phyloP scores from a whole-genome alignment of 805 yeast genomes.

The Blastobotrys attinorum region DNA sequence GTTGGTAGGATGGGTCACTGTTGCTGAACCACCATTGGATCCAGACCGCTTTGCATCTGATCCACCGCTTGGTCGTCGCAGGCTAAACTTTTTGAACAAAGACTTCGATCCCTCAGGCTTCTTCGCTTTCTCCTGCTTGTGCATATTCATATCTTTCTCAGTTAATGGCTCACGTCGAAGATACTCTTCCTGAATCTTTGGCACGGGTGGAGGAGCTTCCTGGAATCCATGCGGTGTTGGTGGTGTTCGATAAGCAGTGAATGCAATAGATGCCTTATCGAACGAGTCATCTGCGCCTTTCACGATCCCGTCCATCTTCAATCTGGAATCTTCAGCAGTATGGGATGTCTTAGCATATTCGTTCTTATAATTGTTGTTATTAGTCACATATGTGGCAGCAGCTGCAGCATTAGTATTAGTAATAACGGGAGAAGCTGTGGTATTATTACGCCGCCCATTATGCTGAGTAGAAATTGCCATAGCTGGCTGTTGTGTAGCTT shows the following conservation, averaged over 20 bases:
- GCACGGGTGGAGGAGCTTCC: background rate
- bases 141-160: background rate
- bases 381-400: too few relatives aligned
- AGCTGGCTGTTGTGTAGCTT: too few relatives aligned
- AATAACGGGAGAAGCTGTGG: too few relatives aligned
- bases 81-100: background rate
- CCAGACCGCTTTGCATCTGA: background rate
- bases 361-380: background rate
- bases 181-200: too few relatives aligned
- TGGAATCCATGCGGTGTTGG: background rate
- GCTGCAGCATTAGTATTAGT: too few relatives aligned
- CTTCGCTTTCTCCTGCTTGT: background rate
- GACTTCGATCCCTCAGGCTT: background rate
- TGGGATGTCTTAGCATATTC: too few relatives aligned
- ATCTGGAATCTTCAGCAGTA: too few relatives aligned
- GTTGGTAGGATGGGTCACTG: background rate
- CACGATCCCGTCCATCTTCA: too few relatives aligned
- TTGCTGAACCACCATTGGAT: background rate
- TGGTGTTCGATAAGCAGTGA: background rate
- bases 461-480: too few relatives aligned
- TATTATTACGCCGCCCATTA: too few relatives aligned
- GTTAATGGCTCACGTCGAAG: background rate
- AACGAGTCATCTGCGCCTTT: too few relatives aligned
- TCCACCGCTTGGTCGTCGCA: background rate
- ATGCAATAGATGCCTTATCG: too few relatives aligned